Conservation (phyloP, 2,329 filamentous ascomycete genomes). For the Neofusicoccum sp. region DNA sequence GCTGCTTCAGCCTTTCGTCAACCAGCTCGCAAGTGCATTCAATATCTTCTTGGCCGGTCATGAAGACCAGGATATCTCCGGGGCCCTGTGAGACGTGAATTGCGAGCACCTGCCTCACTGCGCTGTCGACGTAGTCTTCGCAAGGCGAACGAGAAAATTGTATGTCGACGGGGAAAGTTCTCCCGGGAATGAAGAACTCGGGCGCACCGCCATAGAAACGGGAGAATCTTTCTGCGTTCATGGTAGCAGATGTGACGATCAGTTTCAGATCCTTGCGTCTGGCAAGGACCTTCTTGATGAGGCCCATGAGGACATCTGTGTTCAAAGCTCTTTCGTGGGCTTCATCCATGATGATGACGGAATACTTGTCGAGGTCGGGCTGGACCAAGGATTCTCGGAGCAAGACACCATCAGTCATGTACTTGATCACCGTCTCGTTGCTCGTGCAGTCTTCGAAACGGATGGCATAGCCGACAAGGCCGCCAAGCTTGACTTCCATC, state of each 20-base stretch:
- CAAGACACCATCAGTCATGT: conserved; percentile 97
- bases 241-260: conserved; percentile 96
- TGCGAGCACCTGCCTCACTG: conserved; percentile 91
- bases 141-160: conserved; percentile 94
- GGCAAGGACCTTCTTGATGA: conserved; percentile 96
- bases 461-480: conserved; percentile 92
- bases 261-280: conserved; percentile 88
- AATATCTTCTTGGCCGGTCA: conserved; percentile 99
- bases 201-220: conserved; percentile 95
- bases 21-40: conserved; percentile 94
- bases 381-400: conserved; percentile 92
- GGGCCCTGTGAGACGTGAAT: conserved; percentile 94
- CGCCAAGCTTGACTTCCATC: conserved; percentile 91
- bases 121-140: conserved; percentile 96
- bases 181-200: conserved; percentile 92
- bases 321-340: conserved; percentile 96
- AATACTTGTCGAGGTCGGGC: conserved; percentile 91
- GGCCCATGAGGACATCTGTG: conserved; percentile 94
- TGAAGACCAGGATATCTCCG: conserved; percentile 96
- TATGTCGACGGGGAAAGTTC: conserved; percentile 96
- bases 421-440: conserved; percentile 94
- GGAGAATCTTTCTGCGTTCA: conserved; percentile 96
- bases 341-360: conserved; percentile 99
- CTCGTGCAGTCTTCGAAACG: conserved; percentile 98
- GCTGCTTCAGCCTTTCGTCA: conserved; percentile 79